Base-by-base conservation (phyloP, 2,329 filamentous ascomycete genomes). In the Fusarium buxicola region DNA sequence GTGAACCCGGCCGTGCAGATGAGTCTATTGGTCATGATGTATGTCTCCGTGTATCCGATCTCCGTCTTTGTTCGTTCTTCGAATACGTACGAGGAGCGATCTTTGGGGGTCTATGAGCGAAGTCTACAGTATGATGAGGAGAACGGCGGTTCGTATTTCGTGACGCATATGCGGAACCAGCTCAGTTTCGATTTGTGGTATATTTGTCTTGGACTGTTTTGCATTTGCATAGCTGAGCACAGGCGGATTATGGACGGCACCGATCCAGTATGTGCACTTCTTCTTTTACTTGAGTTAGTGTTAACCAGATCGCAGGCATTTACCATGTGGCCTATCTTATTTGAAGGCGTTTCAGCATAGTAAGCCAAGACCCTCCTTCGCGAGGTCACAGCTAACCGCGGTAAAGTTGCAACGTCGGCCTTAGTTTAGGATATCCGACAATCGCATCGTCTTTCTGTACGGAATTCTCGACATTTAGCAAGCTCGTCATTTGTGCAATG, bases 21-120 rank as follows among this genome's bases (percentile, higher is more conserved):
- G 31, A 80, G 85, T 30, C 83, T 87, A 55, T 76, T 88, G 0
- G 79, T 86, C 39, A 88, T 89, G 86, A 89, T 89, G 86, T 89
- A 88, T 72, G 87, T 89, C 41, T 82, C 82, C 6, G 81, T 84
- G 5, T 87, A 86, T 56, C 86, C 86, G 0, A 83, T 88, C 28
- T 85, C 84, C 12, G 86, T 89, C 48, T 85, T 80, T 15, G 86
- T 89, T 74, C 82, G 86, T 38, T 82, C 84, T 49, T 83, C 81
- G 28, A 88, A 86, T 60, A 83, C 85, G 5, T 88, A 88, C 70
- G 85, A 89, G 73, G 86, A 88, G 69, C 80, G 82, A 40, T 84
- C 83, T 43, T 73, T 90, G 6, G 87, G 86, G 1, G 81, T 89
- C 24, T 89, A 88, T 67, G 73, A 76, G 16, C 15, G 47, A 5